Conservation (phyloP, 495 filamentous ascomycete genomes). For the Xylaria scruposa region DNA sequence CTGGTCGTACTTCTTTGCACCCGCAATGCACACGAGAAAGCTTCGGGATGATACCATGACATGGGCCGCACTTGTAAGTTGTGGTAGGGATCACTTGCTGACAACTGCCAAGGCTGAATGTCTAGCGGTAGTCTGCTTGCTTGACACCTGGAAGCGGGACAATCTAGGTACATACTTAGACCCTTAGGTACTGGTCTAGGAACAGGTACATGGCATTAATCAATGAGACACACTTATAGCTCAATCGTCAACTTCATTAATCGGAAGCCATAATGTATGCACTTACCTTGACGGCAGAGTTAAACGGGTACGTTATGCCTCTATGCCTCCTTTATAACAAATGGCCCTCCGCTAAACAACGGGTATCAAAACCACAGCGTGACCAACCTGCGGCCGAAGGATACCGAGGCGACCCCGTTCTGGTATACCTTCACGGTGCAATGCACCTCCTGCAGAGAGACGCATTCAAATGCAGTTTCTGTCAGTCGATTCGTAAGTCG, state of each 20-base stretch:
- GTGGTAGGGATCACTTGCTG: background rate
- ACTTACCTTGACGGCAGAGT: constrained; percentile 77
- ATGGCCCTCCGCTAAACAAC: constrained; percentile 32
- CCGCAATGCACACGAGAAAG: background rate
- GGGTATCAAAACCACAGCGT: constrained; percentile 63
- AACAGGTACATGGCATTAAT: background rate
- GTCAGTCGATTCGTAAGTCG: constrained; percentile 84
- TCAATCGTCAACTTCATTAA: background rate
- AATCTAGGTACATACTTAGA: background rate
- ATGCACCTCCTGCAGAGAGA: constrained; percentile 93
- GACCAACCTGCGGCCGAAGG: constrained; percentile 83
- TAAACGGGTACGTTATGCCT: constrained; percentile 62
- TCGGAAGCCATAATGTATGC: constrained; percentile 68
- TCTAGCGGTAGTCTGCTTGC: too few species aligned
- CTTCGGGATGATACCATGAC: background rate
- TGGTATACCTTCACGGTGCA: constrained; percentile 97
- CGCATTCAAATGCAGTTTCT: constrained; percentile 84
- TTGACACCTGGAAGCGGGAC: background rate
- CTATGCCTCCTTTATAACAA: constrained; percentile 25
- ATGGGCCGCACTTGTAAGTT: background rate
- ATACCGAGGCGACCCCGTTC: constrained; percentile 80
- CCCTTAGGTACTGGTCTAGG: too few species aligned
- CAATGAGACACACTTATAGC: background rate
- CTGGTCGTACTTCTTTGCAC: background rate
- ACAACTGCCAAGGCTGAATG: background rate